phyloP scores from a whole-genome alignment of 140 eudicot genomes.

The Senecio squalidus region DNA sequence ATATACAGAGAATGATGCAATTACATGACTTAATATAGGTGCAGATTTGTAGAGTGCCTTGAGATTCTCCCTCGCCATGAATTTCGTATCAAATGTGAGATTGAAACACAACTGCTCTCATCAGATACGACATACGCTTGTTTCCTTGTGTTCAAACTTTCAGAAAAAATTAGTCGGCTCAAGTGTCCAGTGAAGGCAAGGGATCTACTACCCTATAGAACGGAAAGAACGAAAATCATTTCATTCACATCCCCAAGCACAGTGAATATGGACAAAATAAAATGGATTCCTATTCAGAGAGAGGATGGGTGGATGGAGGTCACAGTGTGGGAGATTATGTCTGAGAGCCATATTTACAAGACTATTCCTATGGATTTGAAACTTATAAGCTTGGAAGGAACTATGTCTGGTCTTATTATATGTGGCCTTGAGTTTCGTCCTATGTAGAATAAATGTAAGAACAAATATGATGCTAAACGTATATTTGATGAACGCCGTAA shows the following conservation, averaged over 20 bases:
- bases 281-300: not conserved
- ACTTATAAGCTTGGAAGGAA: not conserved
- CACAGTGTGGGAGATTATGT: not conserved
- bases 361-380: not conserved
- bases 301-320: conserved; percentile 5
- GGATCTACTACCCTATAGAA: not conserved
- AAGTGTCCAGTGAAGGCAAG: not conserved
- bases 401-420: not conserved
- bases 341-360: not conserved
- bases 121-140: not conserved
- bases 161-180: not conserved
- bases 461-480: too few species aligned
- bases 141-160: conserved; percentile 4
- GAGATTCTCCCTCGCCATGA: not conserved
- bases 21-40: not conserved
- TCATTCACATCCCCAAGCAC: not conserved
- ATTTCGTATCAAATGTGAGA: not conserved
- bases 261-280: not conserved
- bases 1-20: not conserved
- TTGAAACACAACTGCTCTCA: not conserved
- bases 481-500: too few species aligned
- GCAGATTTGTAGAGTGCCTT: not conserved
- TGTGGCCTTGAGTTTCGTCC: not conserved
- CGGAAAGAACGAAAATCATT: not conserved
- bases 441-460: not conserved